Percentiles rank a stretch among this genome's conserved stretches.
Conservation (phyloP, 2,329 filamentous ascomycete species). For the Thielaviopsis cerberus region DNA sequence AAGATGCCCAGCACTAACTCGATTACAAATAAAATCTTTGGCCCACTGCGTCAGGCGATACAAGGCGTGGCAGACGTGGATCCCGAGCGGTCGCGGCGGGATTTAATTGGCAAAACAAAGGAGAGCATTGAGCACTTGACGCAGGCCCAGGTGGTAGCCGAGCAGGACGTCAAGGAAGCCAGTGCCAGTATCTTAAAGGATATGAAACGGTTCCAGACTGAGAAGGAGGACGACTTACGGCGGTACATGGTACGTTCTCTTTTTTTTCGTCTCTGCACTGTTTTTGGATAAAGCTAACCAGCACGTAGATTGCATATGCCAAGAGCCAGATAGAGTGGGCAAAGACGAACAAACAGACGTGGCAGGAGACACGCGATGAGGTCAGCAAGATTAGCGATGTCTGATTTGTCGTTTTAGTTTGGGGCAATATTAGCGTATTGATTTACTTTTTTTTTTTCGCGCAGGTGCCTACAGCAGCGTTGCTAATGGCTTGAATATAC, state of each 20-base stretch:
- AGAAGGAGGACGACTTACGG: conserved; percentile 87
- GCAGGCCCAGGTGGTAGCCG: conserved; percentile 72
- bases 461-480: neutral
- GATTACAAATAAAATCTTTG: conserved; percentile 85
- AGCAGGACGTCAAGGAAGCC: conserved; percentile 83
- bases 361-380: conserved; percentile 77
- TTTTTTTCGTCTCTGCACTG: neutral
- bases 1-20: conserved; percentile 76
- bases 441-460: neutral
- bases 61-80: conserved; percentile 94
- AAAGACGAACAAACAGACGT: conserved; percentile 70
- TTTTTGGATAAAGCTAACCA: conserved; percentile 13
- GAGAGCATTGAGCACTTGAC: conserved; percentile 75
- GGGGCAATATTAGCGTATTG: too few relatives aligned
- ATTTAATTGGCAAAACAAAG: conserved; percentile 87
- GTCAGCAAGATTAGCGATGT: conserved; percentile 68
- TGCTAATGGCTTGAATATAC: neutral
- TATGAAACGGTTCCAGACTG: conserved; percentile 75
- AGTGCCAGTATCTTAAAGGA: conserved; percentile 77
- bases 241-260: conserved; percentile 65
- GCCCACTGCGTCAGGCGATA: conserved; percentile 82
- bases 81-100: conserved; percentile 75
- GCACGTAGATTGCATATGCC: conserved; percentile 63
- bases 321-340: conserved; percentile 91
- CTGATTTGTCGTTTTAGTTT: conserved; percentile 19